A percentile compares a stretch with the other conserved stretches of the same genome.
These are phyloP conservation scores for Penicillium sp. DNA, from an alignment of 2,329 filamentous ascomycete genomes.

Conservation along the genomic window DNA sequence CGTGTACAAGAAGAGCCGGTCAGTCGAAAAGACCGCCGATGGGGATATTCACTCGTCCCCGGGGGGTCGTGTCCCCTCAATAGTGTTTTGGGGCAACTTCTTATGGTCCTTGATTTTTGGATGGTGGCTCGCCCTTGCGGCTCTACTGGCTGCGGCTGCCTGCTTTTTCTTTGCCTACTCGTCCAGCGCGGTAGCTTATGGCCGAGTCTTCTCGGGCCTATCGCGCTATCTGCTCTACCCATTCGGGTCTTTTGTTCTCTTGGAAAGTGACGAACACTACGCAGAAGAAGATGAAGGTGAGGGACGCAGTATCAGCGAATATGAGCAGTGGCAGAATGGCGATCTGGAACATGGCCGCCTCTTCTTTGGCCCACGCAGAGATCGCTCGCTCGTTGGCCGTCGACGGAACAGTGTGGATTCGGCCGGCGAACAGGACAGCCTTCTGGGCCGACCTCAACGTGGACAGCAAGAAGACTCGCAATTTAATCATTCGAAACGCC, in stretches of 20 bases:
- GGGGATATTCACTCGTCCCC: conserved; percentile 95
- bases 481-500: conserved; percentile 61
- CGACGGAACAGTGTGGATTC: conserved; percentile 87
- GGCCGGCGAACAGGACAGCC: conserved; percentile 79
- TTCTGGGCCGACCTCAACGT: conserved; percentile 66
- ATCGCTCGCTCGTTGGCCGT: conserved; percentile 76
- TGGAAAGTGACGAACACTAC: conserved; percentile 92
- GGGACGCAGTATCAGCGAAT: conserved; percentile 94
- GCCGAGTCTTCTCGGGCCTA: conserved; percentile 75
- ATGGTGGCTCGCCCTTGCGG: conserved; percentile 85
- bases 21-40: conserved; percentile 92
- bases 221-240: conserved; percentile 88
- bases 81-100: conserved; percentile 83
- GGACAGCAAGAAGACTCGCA: conserved; percentile 43
- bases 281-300: conserved; percentile 92
- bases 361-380: conserved; percentile 81
- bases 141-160: conserved; percentile 66
- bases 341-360: conserved; percentile 92
- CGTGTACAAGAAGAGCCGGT: conserved; percentile 94
- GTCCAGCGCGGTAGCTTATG: conserved; percentile 79
- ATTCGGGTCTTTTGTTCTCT: conserved; percentile 90
- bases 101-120: conserved; percentile 89
- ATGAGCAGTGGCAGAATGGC: conserved; percentile 97
- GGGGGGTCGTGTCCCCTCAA: conserved; percentile 75
- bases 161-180: conserved; percentile 77